Evolutionary conservation across 495 filamentous ascomycete species (phyloP).

Genomic region (Cercophora newfieldiana): DNA sequence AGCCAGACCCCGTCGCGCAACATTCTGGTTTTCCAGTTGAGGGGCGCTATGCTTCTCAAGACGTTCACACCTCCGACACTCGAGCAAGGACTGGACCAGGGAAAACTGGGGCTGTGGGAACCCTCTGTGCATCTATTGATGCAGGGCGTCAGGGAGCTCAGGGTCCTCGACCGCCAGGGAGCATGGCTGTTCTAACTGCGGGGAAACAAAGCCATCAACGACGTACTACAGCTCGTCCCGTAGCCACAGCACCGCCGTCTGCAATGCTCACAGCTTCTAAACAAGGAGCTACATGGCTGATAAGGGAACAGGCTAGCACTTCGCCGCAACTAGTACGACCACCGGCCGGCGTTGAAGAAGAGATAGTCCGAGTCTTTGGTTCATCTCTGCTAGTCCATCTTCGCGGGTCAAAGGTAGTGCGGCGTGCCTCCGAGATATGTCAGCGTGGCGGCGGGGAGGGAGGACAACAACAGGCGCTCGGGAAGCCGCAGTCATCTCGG

Average conservation of each 20-base stretch:
- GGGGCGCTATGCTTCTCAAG: not conserved
- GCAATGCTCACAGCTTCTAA: not conserved
- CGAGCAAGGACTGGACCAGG: not conserved
- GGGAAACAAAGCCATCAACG: not conserved
- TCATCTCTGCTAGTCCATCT: too few relatives aligned
- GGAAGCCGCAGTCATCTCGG: not conserved
- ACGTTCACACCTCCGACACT: not conserved
- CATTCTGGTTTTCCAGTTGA: not conserved
- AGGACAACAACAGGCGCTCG: not conserved
- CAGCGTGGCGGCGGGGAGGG: not conserved
- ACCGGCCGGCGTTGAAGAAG: not conserved
- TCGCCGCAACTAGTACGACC: not conserved
- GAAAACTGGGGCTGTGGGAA: conserved; percentile 1
- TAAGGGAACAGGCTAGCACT: not conserved
- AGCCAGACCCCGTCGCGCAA: not conserved
- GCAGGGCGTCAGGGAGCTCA: not conserved
- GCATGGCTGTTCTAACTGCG: not conserved
- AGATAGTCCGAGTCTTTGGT: too few relatives aligned
- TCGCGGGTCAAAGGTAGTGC: too few relatives aligned
- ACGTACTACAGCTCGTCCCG: not conserved
- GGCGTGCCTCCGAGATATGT: too few relatives aligned
- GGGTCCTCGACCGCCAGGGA: not conserved
- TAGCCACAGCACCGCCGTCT: not conserved
- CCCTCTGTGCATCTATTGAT: conserved; percentile 4
- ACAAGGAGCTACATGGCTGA: not conserved